Evolutionary conservation across 768 basidiomycete species (phyloP), one percentile per base, ranked within the genome.

Genomic region (Boletus rex-veris): DNA sequence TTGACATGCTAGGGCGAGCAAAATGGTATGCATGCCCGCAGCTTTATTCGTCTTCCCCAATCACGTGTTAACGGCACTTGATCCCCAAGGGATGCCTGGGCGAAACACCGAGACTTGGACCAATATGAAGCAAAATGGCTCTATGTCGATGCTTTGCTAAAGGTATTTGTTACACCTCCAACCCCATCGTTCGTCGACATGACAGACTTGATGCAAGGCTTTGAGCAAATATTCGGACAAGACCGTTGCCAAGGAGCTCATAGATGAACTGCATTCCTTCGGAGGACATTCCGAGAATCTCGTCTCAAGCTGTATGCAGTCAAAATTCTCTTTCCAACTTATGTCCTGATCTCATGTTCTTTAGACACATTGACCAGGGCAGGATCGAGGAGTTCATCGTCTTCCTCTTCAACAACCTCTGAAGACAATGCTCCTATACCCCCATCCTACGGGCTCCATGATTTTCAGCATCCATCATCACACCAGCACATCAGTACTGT

Each of bases 1-100:
- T 86, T 75, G 94, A 98, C 67, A 86, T 96, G 83, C 75, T 97
- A 7, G 91, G 90, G 39, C 78, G 93, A 60, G 93, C 94, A 19
- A 98, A 98, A 75, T 97, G 94, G 94, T 92, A 58, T 24, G 78
- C 48, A 7, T 24, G 36, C 10, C n/a, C 10, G 31, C 12, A 6
- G 14, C 47, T 38, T 28, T 49, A 14, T 45, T 65, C 36, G 48
- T 48, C 28, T 39, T 42, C 18, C 36, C 30, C 4, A 21, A 55
- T 63, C 63, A 69, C 61, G 48, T 68, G 57, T 64, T 62, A 45
- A 59, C 43, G 37, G 26, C 21, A 30, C 38, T 36, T 53, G 24
- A 16, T 38, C 18, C 49, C 35, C 24, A 43, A 94, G 92, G 92
- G 93, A 95, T 74, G 90, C 90, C 41, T 98, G 95, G 95, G 86